Percentiles rank a stretch among this genome's conserved stretches.
Evolutionary conservation across 345 rosid genomes (phyloP).

Genomic region (Eutrema japonicum): DNA sequence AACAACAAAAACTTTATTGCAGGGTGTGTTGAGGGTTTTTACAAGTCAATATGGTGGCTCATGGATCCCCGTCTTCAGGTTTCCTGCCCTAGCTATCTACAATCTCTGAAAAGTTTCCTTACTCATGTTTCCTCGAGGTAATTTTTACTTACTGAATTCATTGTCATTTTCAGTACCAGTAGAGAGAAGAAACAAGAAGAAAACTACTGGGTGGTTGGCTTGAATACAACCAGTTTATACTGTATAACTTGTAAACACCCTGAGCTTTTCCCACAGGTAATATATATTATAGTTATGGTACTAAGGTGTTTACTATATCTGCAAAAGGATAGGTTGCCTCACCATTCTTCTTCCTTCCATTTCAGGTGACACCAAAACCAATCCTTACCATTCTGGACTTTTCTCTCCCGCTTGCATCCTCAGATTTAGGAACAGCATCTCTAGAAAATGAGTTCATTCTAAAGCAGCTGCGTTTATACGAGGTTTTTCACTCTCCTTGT

Average conservation of each 20-base stretch:
- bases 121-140: conserved; percentile 5
- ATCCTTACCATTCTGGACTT: conserved; percentile 69
- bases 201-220: conserved; percentile 89
- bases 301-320: neutral
- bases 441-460: conserved; percentile 90
- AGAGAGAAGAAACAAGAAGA: conserved; percentile 72
- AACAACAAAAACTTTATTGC: conserved; percentile 36
- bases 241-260: conserved; percentile 75
- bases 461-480: conserved; percentile 62
- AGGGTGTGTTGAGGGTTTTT: conserved; percentile 80
- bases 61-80: conserved; percentile 98
- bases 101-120: conserved; percentile 8
- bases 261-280: conserved; percentile 80
- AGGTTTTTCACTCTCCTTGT: conserved; percentile 54
- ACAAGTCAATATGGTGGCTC: conserved; percentile 83
- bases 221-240: conserved; percentile 68
- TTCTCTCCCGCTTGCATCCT: conserved; percentile 81
- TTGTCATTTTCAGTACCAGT: conserved; percentile 56
- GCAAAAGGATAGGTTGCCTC: conserved; percentile 17
- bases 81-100: conserved; percentile 34
- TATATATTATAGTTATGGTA: neutral
- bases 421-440: conserved; percentile 90
- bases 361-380: conserved; percentile 91
- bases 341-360: conserved; percentile 27
- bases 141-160: neutral